Conservation (phyloP, 257 asterid genomes). For the Cruciata laevipes region DNA sequence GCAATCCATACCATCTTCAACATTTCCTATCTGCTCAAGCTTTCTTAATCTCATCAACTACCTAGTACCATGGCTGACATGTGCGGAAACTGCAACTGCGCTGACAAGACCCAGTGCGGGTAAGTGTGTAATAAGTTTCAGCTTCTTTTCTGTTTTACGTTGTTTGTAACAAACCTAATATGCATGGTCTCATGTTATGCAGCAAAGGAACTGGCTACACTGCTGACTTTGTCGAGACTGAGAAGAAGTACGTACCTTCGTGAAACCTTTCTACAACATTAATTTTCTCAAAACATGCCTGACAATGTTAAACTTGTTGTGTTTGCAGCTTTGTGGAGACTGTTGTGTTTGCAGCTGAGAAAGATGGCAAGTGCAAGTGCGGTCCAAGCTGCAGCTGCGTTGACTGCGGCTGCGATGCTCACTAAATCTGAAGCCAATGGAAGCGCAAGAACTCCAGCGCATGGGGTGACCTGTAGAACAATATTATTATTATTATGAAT, state of each 20-base stretch:
- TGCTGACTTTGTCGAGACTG: conserved; percentile 31
- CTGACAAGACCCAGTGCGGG: conserved; percentile 46
- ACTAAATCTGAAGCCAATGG: conserved; percentile 8
- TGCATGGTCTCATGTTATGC: conserved; percentile 33
- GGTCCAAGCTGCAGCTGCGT: conserved; percentile 54
- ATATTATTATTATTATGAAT: conserved; percentile 2
- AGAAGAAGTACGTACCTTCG: conserved; percentile 31
- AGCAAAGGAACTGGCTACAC: conserved; percentile 36
- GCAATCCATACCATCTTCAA: conserved; percentile 12
- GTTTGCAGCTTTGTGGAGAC: conserved; percentile 40
- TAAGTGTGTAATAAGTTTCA: conserved; percentile 18
- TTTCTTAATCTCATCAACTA: background rate
- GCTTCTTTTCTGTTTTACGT: background rate
- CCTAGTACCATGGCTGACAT: conserved; percentile 47
- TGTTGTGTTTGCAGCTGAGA: conserved; percentile 29
- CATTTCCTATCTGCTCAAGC: background rate
- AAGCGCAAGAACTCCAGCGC: background rate
- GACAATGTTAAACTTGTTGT: background rate
- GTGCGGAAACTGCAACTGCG: conserved; percentile 49
- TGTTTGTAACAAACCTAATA: background rate
- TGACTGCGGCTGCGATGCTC: conserved; percentile 52
- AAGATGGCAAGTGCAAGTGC: conserved; percentile 61
- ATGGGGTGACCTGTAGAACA: conserved; percentile 4
- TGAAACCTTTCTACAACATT: background rate
- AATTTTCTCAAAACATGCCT: background rate